These are phyloP conservation scores for Mycena vulgaris DNA, from an alignment of 768 basidiomycete species.

Conservation along the genomic window DNA sequence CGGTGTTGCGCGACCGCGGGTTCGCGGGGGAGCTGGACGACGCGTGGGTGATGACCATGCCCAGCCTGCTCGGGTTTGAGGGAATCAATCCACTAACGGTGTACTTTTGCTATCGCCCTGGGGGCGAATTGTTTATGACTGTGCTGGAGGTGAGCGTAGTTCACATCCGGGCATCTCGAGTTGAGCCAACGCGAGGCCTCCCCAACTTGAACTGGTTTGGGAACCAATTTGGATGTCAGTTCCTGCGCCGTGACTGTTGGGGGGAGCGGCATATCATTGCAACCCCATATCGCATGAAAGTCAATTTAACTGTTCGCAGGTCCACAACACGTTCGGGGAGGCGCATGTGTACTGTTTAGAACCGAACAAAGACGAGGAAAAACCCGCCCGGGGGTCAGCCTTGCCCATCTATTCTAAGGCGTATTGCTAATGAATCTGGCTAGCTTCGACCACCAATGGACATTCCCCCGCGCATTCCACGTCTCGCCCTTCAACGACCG, in stretches of 20 bases:
- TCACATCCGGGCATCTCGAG: too few species aligned
- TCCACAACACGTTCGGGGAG: conserved; percentile 85
- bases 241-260: too few species aligned
- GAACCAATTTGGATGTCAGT: too few species aligned
- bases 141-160: conserved; percentile 72
- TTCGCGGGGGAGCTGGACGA: conserved; percentile 55
- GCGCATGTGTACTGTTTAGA: conserved; percentile 73
- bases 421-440: conserved; percentile 9
- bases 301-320: conserved; percentile 50
- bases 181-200: too few species aligned
- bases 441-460: conserved; percentile 78
- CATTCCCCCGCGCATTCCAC: conserved; percentile 77
- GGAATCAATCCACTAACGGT: conserved; percentile 82
- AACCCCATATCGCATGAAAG: not conserved
- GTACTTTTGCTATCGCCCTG: conserved; percentile 71
- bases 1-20: conserved; percentile 51
- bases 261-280: too few species aligned
- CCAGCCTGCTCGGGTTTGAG: conserved; percentile 74
- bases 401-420: not conserved
- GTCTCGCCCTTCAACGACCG: conserved; percentile 86
- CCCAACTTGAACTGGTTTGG: too few species aligned
- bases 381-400: conserved; percentile 50
- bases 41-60: conserved; percentile 85
- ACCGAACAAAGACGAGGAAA: conserved; percentile 61
- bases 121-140: conserved; percentile 54